phyloP scores from a whole-genome alignment of 2,329 filamentous ascomycete genomes.

The Calonectria fujianensis region DNA sequence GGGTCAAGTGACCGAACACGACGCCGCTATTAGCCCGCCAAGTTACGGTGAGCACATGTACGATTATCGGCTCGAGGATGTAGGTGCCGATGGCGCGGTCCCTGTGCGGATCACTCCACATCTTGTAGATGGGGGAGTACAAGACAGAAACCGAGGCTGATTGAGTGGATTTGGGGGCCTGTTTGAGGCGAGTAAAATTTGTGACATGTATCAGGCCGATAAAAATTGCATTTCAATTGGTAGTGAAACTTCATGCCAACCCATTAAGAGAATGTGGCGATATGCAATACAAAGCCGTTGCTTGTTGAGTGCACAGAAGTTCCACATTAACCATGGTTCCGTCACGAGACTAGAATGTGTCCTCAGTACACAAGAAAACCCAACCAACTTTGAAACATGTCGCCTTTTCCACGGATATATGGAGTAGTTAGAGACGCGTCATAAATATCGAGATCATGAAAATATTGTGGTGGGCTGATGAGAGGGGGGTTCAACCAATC shows the following conservation, averaged over 20 bases:
- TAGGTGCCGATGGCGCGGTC: neutral
- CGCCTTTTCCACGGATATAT: neutral
- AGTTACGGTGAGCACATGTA: neutral
- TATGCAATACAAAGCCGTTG: neutral
- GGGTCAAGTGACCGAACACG: neutral
- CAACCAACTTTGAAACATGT: neutral
- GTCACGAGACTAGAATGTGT: neutral
- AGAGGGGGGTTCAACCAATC: neutral
- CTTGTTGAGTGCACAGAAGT: neutral
- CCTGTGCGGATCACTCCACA: neutral
- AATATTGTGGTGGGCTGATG: neutral
- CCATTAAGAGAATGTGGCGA: neutral
- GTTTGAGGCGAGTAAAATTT: neutral
- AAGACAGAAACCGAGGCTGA: neutral
- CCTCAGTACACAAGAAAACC: neutral
- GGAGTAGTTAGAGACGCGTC: neutral
- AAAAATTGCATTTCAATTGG: neutral
- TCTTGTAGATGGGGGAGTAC: neutral
- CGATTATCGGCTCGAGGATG: neutral
- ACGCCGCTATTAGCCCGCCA: neutral
- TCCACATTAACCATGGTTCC: neutral
- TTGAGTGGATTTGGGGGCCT: neutral
- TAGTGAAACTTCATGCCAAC: neutral
- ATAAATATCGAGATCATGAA: neutral
- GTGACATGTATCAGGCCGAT: neutral